phyloP scores from a whole-genome alignment of 2,329 filamentous ascomycete species.

The Didymellaceae sp. region DNA sequence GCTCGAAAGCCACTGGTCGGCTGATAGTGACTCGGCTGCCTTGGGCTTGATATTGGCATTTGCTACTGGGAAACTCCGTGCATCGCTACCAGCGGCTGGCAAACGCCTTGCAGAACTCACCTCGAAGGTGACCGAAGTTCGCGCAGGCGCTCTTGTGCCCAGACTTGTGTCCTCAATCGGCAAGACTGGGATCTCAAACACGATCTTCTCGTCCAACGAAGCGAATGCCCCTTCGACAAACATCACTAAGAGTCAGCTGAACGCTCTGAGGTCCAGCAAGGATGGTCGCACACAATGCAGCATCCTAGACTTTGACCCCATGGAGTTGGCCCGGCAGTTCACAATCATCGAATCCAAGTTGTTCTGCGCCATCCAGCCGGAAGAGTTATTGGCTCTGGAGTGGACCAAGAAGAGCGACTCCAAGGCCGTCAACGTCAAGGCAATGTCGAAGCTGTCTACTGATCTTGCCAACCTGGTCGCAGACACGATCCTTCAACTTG shows the following conservation, averaged over 20 bases:
- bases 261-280: conserved; percentile 75
- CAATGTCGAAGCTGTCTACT: conserved; percentile 91
- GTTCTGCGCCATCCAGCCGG: conserved; percentile 89
- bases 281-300: conserved; percentile 71
- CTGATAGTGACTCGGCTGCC: conserved; percentile 78
- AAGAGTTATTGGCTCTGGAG: conserved; percentile 88
- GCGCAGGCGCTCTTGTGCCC: conserved; percentile 75
- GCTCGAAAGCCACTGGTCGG: conserved; percentile 94
- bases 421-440: conserved; percentile 85
- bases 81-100: conserved; percentile 76
- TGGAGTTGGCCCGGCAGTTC: conserved; percentile 90
- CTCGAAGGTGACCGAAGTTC: conserved; percentile 75
- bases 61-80: conserved; percentile 73
- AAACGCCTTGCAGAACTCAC: conserved; percentile 81
- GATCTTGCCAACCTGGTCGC: conserved; percentile 92
- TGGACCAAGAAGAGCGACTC: conserved; percentile 89
- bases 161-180: conserved; percentile 84
- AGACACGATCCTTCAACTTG: conserved; percentile 85
- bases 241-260: conserved; percentile 78
- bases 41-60: conserved; percentile 80
- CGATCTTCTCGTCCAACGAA: conserved; percentile 73
- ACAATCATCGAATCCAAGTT: conserved; percentile 90
- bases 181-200: conserved; percentile 80
- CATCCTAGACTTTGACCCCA: conserved; percentile 87
- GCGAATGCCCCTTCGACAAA: conserved; percentile 72